Evolutionary conservation across 768 basidiomycete genomes (phyloP), one percentile per base, ranked within the genome.

Genomic region (Cubamyces sp.): DNA sequence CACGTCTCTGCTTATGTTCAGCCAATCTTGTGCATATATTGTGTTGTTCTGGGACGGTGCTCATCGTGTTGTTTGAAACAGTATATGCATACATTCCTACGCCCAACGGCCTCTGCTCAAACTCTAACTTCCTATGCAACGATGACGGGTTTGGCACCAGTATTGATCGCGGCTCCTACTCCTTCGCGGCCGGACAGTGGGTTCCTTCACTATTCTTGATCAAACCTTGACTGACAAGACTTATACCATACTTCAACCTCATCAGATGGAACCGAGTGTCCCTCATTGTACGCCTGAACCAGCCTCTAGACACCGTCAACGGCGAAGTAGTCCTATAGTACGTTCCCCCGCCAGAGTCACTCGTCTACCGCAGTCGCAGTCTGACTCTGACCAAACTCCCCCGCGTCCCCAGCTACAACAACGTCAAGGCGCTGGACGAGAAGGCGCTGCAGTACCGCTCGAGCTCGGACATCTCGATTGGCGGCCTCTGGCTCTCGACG

Each of bases 21-120:
- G 4, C 34, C 34, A 34, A 6, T 34, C 9, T 34, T 5, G 34
- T 34, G 34, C 34, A 34, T 34, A 11, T 34, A 11, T 9, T 1
- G 34, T 11, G 34, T 34, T 11, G 6, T 6, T 11, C 5, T 11
- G 45, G 19, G 45, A 48, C 51, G 34, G 48, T 65, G n/a, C 15
- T 34, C 19, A 16, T 23, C 5, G 34, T 11, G 4, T 52, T 45
- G 34, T 3, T 18, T 50, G 40, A 47, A 49, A 7, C 68, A 93
- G 92, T 89, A 9, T 94, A 94, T 73, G 88, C 89, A 11, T 94
- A 96, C 70, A 84, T 93, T 49, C 87, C 89, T 3, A 80, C 81
- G 0, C 76, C 85, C 6, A 83, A 87, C 69, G 74, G 76, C 49
- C 70, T 94, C 11, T 93, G 90, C 69, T 75, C 75, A 6, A 74